Conservation (phyloP, 1,284 basidiomycete genomes). For the Erythrobasidium hasegawianum region DNA sequence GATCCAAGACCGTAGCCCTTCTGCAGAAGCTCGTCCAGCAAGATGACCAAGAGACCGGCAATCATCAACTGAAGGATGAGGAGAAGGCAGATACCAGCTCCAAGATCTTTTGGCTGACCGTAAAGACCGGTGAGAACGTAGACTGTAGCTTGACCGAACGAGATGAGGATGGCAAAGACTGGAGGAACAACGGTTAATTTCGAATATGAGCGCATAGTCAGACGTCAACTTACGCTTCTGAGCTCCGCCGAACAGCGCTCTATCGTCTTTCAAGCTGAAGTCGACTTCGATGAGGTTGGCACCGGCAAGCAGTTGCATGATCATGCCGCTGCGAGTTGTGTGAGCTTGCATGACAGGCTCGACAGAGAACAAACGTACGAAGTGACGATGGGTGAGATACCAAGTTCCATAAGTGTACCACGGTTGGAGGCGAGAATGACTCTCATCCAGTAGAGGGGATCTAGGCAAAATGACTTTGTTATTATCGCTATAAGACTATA, state of each 20-base stretch:
- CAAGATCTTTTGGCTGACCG: slow-evolving; percentile 87
- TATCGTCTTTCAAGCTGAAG: slow-evolving; percentile 93
- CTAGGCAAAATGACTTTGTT: too few species aligned
- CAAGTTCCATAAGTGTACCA: slow-evolving; percentile 98
- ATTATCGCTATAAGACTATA: too few species aligned
- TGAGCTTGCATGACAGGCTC: neutral
- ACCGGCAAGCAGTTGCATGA: slow-evolving; percentile 97
- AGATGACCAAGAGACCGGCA: slow-evolving; percentile 91
- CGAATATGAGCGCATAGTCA: too few species aligned
- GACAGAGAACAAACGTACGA: slow-evolving; percentile 49
- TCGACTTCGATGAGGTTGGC: slow-evolving; percentile 97
- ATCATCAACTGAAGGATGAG: slow-evolving; percentile 93
- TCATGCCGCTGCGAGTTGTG: slow-evolving; percentile 69
- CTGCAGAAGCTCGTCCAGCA: slow-evolving; percentile 96
- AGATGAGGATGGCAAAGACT: slow-evolving; percentile 96
- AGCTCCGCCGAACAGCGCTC: slow-evolving; percentile 90
- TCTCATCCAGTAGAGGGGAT: slow-evolving; percentile 99
- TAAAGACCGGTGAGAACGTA: slow-evolving; percentile 97
- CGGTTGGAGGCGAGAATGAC: slow-evolving; percentile 97
- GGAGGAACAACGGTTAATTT: too few species aligned
- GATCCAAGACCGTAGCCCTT: slow-evolving; percentile 98
- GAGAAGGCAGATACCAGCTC: slow-evolving; percentile 89
- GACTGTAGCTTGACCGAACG: slow-evolving; percentile 93
- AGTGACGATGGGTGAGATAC: slow-evolving; percentile 95
- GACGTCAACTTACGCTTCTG: slow-evolving; percentile 95